phyloP scores from a whole-genome alignment of 495 filamentous ascomycete genomes.

The Trypethelium eluteriae region DNA sequence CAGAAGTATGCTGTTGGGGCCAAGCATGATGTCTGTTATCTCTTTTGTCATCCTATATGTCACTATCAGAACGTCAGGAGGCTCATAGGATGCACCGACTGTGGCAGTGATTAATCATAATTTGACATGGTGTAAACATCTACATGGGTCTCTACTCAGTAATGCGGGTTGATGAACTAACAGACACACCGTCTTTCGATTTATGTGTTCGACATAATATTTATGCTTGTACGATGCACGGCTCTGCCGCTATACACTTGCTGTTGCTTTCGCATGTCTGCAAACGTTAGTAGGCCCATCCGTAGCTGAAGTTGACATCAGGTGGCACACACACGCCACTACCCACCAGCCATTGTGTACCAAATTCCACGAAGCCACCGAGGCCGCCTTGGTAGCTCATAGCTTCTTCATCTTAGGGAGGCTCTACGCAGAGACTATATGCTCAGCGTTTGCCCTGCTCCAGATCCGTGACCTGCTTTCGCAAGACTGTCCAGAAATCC shows the following conservation, averaged over 20 bases:
- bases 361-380: not conserved
- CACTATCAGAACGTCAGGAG: too few relatives aligned
- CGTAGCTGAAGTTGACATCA: not conserved
- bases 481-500: constrained; percentile 10
- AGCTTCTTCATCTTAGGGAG: not conserved
- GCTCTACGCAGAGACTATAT: not conserved
- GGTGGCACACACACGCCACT: not conserved
- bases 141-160: too few relatives aligned
- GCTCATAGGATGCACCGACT: too few relatives aligned
- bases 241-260: not conserved
- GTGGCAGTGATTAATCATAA: too few relatives aligned
- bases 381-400: not conserved
- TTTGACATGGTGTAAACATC: too few relatives aligned
- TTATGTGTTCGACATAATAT: not conserved
- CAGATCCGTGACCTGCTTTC: constrained; percentile 9
- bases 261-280: not conserved
- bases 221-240: not conserved
- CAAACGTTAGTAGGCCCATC: too few relatives aligned
- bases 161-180: too few relatives aligned
- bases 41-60: too few relatives aligned
- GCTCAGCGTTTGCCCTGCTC: constrained; percentile 9
- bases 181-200: not conserved
- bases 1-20: too few relatives aligned
- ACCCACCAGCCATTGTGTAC: not conserved
- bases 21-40: too few relatives aligned